Evolutionary conservation across 306 rosid genomes (phyloP).

Genomic region (Astragalus membranaceus): DNA sequence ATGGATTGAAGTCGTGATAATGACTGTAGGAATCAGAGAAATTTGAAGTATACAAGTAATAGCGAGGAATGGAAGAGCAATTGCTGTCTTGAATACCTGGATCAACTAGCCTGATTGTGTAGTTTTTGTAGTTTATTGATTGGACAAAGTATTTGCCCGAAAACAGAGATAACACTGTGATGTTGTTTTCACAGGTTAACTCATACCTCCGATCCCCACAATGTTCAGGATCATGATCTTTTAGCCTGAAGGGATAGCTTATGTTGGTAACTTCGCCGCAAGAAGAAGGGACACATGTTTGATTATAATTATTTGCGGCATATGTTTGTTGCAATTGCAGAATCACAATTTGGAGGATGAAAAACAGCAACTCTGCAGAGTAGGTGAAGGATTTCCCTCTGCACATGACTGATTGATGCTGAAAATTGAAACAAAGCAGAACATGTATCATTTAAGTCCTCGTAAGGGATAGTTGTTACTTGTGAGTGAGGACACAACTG

Average conservation of each 20-base stretch:
- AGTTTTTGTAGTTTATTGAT: conserved; percentile 20
- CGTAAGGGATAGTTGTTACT: no score
- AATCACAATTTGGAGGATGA: background rate
- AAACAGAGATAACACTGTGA: background rate
- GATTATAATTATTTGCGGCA: background rate
- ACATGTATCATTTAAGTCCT: no score
- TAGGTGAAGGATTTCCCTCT: background rate
- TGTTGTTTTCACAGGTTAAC: conserved; percentile 18
- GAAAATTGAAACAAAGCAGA: no score
- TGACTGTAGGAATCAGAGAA: background rate
- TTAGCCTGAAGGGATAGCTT: conserved; percentile 9
- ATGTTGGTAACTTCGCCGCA: conserved; percentile 26
- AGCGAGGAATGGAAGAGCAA: conserved; percentile 20
- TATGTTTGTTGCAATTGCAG: background rate
- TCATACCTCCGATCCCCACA: background rate
- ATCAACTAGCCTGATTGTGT: conserved; percentile 24
- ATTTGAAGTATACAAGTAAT: background rate
- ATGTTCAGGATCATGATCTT: background rate
- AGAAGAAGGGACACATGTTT: conserved; percentile 3
- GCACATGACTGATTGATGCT: no score
- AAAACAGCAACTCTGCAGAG: background rate
- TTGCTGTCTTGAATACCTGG: background rate
- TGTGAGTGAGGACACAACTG: no score
- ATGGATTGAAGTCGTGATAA: background rate
- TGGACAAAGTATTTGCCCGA: conserved; percentile 3